Evolutionary conservation across 495 filamentous ascomycete genomes (phyloP).

Genomic region (Corynascus novoguineensis): DNA sequence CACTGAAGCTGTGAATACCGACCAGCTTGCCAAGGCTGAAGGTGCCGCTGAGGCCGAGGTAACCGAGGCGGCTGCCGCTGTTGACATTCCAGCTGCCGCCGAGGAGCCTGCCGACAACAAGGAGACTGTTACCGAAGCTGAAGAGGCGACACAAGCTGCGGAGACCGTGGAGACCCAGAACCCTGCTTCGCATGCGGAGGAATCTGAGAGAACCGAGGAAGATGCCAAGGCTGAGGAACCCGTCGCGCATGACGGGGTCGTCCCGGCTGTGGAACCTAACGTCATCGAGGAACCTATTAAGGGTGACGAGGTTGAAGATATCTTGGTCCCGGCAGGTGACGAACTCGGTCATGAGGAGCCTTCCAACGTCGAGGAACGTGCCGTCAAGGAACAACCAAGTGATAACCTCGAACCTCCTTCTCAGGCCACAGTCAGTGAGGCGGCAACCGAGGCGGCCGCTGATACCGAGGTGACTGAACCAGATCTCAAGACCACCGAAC

Average conservation of each 20-base stretch:
- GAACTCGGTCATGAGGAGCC: background rate
- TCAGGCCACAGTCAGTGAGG: background rate
- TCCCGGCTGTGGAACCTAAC: background rate
- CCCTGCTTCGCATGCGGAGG: background rate
- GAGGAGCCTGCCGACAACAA: constrained; percentile 3
- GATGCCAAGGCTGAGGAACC: background rate
- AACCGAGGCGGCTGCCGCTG: constrained; percentile 1
- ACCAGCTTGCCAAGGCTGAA: constrained; percentile 6
- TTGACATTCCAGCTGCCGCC: background rate
- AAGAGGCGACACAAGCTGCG: background rate
- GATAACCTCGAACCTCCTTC: background rate
- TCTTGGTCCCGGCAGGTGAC: background rate
- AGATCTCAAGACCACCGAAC: background rate
- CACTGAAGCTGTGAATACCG: constrained; percentile 8
- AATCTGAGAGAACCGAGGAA: background rate
- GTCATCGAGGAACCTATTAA: background rate
- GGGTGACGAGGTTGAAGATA: background rate
- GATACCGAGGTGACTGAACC: background rate
- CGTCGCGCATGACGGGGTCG: background rate
- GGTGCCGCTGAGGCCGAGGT: background rate
- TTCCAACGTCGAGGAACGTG: constrained; percentile 4
- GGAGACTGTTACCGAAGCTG: background rate
- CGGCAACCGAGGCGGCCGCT: background rate
- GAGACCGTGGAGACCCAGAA: background rate
- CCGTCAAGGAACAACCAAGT: constrained; percentile 3